Evolutionary conservation across 2,329 filamentous ascomycete genomes (phyloP).

Genomic region (Aspergillus thermomutatus): DNA sequence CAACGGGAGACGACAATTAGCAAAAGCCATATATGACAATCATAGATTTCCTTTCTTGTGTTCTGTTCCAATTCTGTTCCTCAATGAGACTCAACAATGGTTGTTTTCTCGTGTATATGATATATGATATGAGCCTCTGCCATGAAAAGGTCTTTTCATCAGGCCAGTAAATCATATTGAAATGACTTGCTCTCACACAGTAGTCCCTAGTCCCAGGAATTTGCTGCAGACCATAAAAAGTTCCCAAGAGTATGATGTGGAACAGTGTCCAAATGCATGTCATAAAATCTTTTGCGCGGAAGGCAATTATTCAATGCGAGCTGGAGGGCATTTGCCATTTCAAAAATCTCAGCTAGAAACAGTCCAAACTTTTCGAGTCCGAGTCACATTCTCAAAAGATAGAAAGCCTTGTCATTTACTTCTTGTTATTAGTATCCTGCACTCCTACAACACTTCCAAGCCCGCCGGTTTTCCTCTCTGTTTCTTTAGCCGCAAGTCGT

Average conservation of each 20-base stretch:
- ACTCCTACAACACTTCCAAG: slow-evolving; percentile 18
- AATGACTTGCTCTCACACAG: not conserved
- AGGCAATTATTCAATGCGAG: not conserved
- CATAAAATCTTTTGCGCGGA: not conserved
- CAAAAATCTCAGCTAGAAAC: not conserved
- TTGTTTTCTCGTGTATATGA: not conserved
- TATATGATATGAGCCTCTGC: not conserved
- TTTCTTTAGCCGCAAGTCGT: slow-evolving; percentile 45
- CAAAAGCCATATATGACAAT: slow-evolving; percentile 2
- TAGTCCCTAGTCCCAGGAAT: not conserved
- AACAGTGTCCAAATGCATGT: not conserved
- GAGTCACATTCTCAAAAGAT: not conserved
- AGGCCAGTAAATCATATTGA: not conserved
- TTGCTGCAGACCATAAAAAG: not conserved
- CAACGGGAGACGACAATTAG: slow-evolving; percentile 9
- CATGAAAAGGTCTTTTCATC: not conserved
- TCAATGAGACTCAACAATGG: not conserved
- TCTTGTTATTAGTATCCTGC: slow-evolving; percentile 12
- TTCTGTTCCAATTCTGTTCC: not conserved
- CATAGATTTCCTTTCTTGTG: slow-evolving; percentile 10
- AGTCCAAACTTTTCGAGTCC: not conserved
- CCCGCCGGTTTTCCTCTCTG: slow-evolving; percentile 29
- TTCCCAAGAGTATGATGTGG: not conserved
- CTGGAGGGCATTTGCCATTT: too few species aligned
- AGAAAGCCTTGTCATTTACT: slow-evolving; percentile 4